Evolutionary conservation across 129 eudicot genomes (phyloP), one percentile per base, ranked within the genome.

Genomic region (Scalesia atractyloides): DNA sequence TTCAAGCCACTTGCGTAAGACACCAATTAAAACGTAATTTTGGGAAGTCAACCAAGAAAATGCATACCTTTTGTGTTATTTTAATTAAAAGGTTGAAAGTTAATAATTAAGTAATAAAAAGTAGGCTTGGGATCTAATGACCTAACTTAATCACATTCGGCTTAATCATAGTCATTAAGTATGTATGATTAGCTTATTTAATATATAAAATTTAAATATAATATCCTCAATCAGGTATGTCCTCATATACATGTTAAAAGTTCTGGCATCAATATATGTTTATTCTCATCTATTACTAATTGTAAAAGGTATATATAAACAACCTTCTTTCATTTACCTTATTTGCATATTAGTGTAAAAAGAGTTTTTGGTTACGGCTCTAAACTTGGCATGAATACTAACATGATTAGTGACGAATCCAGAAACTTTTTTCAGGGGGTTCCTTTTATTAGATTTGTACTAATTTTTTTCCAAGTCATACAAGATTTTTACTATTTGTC

Each of bases 101-200:
- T 5, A 73, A 22, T 65, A 54, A 19, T 62, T 66, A 26, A 75
- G 15, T 54, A 75, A 17, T 30, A 24, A 47, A 56, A 56, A 67
- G 68, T 67, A 73, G 68, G 74, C 57, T 76, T 67, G 80, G 48
- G 50, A 54, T 54, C 68, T 54, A 61, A 44, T 76, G 69, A 76
- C 74, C 74, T 76, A 76, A 68, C 80, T 76, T 76, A 67, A 76
- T 76, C 74, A 67, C 74, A 47, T 47, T 30, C 30, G 7, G 37
- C 60, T 56, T 44, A 43, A 41, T 56, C 17, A 54, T 73, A 39
- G 57, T 63, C 30, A 22, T 37, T 57, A 56, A 60, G 44, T 5
- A 60, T 19, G 9, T 5, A 47, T 19, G 9, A 39, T 36, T 39
- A n/a, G 52, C 72, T 22, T 20, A 9, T 60, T 59, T 1, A 62